phyloP scores from a whole-genome alignment of 2,329 filamentous ascomycete genomes.

The Juglanconis juglandina region DNA sequence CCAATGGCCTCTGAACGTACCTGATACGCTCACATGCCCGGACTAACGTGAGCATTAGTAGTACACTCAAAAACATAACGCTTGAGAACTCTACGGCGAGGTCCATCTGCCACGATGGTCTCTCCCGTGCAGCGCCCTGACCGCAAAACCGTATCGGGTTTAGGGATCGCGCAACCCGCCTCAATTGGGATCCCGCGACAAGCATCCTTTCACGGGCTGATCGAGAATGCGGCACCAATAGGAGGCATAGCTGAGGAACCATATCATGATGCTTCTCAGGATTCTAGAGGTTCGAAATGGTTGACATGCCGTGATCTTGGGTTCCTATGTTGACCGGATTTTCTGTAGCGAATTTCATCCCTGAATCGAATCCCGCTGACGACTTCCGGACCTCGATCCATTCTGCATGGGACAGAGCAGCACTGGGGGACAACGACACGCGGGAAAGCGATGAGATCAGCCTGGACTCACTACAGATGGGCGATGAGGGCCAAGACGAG shows the following conservation, averaged over 20 bases:
- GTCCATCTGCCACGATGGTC: background rate
- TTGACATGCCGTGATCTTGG: background rate
- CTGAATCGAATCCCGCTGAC: background rate
- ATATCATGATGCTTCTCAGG: background rate
- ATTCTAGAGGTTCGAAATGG: background rate
- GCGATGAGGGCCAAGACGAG: background rate
- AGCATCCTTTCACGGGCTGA: conserved; percentile 4
- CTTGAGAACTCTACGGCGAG: background rate
- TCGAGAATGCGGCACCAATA: conserved; percentile 10
- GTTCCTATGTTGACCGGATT: background rate
- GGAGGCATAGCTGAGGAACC: background rate
- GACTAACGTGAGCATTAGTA: background rate
- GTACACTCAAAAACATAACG: background rate
- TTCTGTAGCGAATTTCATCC: background rate
- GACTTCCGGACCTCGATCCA: conserved; percentile 12
- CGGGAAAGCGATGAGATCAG: conserved; percentile 10
- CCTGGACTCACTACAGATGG: conserved; percentile 17
- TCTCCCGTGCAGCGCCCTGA: background rate
- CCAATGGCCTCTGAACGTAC: background rate
- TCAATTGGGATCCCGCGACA: background rate
- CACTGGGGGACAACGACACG: background rate
- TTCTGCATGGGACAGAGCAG: conserved; percentile 15
- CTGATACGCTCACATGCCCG: background rate
- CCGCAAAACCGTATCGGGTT: background rate
- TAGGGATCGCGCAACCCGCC: conserved; percentile 8